Base-by-base conservation (phyloP, 2,329 filamentous ascomycete genomes). In the Pseudofabraea citricarpa region DNA sequence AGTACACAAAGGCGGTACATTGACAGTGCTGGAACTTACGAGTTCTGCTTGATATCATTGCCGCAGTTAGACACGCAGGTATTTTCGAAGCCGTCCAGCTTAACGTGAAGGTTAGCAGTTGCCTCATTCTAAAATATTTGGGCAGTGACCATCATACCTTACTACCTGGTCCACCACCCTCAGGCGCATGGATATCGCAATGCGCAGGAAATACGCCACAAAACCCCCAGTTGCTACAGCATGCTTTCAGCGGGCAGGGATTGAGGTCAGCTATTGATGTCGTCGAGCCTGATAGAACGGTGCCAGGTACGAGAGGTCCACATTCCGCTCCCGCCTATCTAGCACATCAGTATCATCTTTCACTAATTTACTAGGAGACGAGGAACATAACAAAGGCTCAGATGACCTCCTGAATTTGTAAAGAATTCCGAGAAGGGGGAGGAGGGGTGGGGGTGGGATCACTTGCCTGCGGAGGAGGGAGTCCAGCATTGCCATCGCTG, bases 261-360 rank as follows among this genome's bases (percentile, higher is more conserved):
- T 75, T 77, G 5, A 76, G 53, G 7, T 56, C 51, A 1, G 58
- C 48, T 3, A 73, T 35, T 15, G 59, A 53, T 12, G 52, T 13
- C 0, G 51, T 61, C n/a, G 60, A 64, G 10, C 58, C 52, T 0
- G 53, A 13, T 0, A 69, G 36, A 8, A 50, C 38, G 0, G 69
- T 71, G 1, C 68, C 67, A 4, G 63, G 62, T 1, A 65, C 60
- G 35, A 66, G 60, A 1, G 73, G 74, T 0, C 74, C 73, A 51
- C 74, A 74, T 0, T 63, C 48, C 10, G 66, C 65, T 36, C 66
- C 63, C 1, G 54, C 21, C n/a, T n/a, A n/a, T n/a, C n/a, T n/a
- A n/a, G n/a, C n/a, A n/a, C n/a, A n/a, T n/a, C n/a, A n/a, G n/a
- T n/a, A n/a, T n/a, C n/a, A n/a, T n/a, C n/a, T n/a, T n/a, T n/a